phyloP scores from a whole-genome alignment of 1,139 yeast genomes.

The Geotrichum carabidarum region DNA sequence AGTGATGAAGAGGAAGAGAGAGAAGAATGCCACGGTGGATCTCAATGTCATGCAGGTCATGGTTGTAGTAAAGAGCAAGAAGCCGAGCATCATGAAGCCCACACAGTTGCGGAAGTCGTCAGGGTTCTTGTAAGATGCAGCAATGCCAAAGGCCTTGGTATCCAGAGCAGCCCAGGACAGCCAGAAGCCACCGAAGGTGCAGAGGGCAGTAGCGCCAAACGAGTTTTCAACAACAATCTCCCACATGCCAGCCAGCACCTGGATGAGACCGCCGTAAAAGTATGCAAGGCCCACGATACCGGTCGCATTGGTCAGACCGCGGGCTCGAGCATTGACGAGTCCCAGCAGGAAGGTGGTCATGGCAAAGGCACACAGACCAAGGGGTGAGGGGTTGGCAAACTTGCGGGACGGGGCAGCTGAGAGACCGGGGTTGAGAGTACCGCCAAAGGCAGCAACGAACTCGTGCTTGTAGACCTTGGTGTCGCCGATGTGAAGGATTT shows the following conservation, averaged over 20 bases:
- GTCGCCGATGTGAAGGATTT: slow-evolving; percentile 66
- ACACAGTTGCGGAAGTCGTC: slow-evolving; percentile 51
- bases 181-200: slow-evolving; percentile 89
- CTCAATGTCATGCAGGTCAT: slow-evolving; percentile 63
- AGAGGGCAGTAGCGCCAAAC: slow-evolving; percentile 82
- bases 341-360: slow-evolving; percentile 78
- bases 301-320: slow-evolving; percentile 49
- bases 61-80: slow-evolving; percentile 76
- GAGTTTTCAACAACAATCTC: slow-evolving; percentile 69
- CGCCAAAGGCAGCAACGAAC: slow-evolving; percentile 66
- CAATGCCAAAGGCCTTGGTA: slow-evolving; percentile 69
- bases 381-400: slow-evolving; percentile 85
- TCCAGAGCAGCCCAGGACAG: slow-evolving; percentile 67
- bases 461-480: slow-evolving; percentile 62
- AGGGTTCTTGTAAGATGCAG: slow-evolving; percentile 46
- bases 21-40: slow-evolving; percentile 73
- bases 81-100: slow-evolving; percentile 70
- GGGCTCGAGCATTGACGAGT: slow-evolving; percentile 58
- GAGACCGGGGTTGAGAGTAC: slow-evolving; percentile 61
- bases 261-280: slow-evolving; percentile 83
- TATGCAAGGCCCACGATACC: slow-evolving; percentile 69
- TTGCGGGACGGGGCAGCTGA: slow-evolving; percentile 61
- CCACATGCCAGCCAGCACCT: slow-evolving; percentile 70
- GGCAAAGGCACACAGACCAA: slow-evolving; percentile 80
- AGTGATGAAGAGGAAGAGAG: slow-evolving; percentile 57